A percentile compares a stretch with the other conserved stretches of the same genome.
phyloP scores from a whole-genome alignment of 257 asterid species.

The Solanum commersonii region DNA sequence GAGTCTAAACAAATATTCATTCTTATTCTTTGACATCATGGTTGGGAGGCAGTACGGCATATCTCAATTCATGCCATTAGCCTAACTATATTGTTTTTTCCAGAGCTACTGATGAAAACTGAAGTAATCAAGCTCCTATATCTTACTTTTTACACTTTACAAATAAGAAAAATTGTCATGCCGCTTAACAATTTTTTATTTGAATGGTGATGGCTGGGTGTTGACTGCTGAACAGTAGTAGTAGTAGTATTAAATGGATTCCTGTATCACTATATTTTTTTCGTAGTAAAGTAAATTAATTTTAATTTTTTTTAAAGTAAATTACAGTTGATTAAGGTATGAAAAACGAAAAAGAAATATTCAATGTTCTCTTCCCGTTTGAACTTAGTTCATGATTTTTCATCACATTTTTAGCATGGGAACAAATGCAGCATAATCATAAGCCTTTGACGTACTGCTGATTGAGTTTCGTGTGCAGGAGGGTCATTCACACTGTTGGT shows the following conservation, averaged over 20 bases:
- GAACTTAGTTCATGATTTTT: background rate
- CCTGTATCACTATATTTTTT: background rate
- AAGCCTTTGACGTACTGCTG: background rate
- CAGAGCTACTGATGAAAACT: background rate
- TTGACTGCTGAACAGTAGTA: background rate
- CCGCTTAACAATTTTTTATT: background rate
- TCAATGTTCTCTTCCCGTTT: background rate
- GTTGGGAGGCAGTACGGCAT: background rate
- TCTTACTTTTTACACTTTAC: background rate
- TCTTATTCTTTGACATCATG: background rate
- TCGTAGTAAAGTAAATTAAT: background rate
- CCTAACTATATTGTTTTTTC: background rate
- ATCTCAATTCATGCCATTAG: background rate
- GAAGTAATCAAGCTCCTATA: background rate
- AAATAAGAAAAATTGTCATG: background rate
- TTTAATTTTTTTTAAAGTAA: too few relatives aligned
- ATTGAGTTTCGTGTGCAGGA: constrained; percentile 44
- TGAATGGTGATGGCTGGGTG: background rate
- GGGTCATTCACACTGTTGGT: constrained; percentile 96
- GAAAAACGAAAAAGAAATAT: background rate
- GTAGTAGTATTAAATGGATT: background rate
- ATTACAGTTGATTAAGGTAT: background rate
- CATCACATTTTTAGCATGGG: background rate
- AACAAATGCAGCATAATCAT: background rate
- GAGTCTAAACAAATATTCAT: background rate